Conservation (phyloP, 768 basidiomycete genomes). For the Panus rudis region DNA sequence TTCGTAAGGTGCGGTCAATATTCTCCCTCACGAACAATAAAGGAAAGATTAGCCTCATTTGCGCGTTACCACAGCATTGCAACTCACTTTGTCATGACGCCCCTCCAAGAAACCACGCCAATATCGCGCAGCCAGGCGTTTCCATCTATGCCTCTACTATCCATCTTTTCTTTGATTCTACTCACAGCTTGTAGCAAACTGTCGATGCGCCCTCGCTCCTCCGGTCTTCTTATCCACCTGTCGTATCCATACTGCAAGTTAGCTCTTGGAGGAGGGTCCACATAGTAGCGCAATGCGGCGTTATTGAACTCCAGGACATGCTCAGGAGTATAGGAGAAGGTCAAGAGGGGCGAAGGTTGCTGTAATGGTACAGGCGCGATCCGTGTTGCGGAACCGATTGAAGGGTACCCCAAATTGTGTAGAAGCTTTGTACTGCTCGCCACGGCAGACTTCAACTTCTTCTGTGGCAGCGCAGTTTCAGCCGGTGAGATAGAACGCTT, state of each 20-base stretch:
- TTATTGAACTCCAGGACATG: conserved; percentile 58
- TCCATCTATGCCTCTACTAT: conserved; percentile 23
- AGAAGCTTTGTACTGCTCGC: too few species aligned
- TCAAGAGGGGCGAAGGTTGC: conserved; percentile 57
- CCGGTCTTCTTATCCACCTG: conserved; percentile 59
- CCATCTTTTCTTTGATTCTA: conserved; percentile 32
- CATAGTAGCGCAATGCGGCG: conserved; percentile 64
- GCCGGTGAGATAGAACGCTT: too few species aligned
- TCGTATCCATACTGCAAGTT: conserved; percentile 69
- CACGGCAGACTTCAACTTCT: too few species aligned
- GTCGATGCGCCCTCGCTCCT: conserved; percentile 63
- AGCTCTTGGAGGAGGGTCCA: conserved; percentile 58
- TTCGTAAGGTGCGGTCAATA: conserved; percentile 80
- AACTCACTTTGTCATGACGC: conserved; percentile 76
- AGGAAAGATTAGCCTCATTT: neutral
- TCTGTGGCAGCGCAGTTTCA: too few species aligned
- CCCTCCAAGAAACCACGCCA: conserved; percentile 67
- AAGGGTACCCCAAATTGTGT: too few species aligned
- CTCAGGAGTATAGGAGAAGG: conserved; percentile 62
- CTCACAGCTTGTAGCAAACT: conserved; percentile 53
- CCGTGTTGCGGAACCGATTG: too few species aligned
- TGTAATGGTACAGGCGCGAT: conserved; percentile 64
- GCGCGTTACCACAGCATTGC: neutral
- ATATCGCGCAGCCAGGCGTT: conserved; percentile 35
- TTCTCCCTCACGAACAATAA: conserved; percentile 43